Evolutionary conservation across 441 rosid species (phyloP), one percentile per base, ranked within the genome.

Genomic region (Corymbia citriodora): DNA sequence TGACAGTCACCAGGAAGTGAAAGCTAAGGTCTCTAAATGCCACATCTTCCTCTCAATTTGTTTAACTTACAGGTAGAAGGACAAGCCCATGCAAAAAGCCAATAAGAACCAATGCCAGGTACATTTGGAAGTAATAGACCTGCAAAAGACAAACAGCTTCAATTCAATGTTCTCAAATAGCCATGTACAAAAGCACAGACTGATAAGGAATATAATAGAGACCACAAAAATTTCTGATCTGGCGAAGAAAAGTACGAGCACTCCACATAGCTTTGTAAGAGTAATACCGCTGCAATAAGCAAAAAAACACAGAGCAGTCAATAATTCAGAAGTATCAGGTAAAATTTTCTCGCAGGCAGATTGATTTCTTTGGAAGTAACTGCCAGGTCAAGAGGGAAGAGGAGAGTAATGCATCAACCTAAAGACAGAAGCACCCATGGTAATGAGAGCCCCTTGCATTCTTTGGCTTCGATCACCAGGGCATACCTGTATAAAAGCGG

Each of bases 391-490:
- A 54, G 49, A 49, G 33, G 53, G 45, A 33, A 40, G 49, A 27
- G 57, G 57, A 85, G 45, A 88, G 36, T 55, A 89, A 29, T 87
- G 57, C 90, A 85, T 92, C 88, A 87, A 96, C 98, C 98, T 96
- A 95, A 96, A 96, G 70, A 96, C 97, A 29, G 98, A 96, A 92
- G 96, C 98, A 90, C 98, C 98, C 95, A 96, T 95, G 88, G 98
- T 95, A 93, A 93, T 89, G 82, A 96, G 92, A 90, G 98, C 96
- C 91, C 89, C 92, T 91, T 92, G 93, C 90, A 94, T 93, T 91
- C 97, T 92, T 93, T 95, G 94, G 88, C 92, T 93, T 92, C 96
- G 92, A 91, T 94, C 92, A 82, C 98, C 98, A 90, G 90, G 92
- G 91, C 94, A 93, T 89, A 95, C 94, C 98, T 96, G 94, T 92